Conservation (phyloP, 2,329 filamentous ascomycete genomes). For the Pestalotiopsis sp. region DNA sequence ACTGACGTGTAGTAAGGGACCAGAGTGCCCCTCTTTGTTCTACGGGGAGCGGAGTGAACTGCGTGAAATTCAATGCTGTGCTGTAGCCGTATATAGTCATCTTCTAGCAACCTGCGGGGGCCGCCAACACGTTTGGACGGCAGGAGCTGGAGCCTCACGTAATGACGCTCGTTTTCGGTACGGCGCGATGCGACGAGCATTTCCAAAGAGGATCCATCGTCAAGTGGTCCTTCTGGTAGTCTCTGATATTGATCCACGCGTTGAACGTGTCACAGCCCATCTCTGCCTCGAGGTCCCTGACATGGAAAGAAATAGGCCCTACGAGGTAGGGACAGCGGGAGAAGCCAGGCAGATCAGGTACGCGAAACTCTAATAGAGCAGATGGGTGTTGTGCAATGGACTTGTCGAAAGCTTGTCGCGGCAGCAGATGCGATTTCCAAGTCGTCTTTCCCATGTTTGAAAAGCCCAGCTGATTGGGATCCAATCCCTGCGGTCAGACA, state of each 20-base stretch:
- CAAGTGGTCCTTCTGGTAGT: neutral
- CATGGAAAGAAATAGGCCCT: neutral
- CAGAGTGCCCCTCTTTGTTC: neutral
- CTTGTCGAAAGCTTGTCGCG: constrained; percentile 5
- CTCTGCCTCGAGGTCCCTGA: neutral
- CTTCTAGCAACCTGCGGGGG: neutral
- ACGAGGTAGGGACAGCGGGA: neutral
- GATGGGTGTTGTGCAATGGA: neutral
- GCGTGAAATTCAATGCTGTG: neutral
- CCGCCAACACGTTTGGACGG: neutral
- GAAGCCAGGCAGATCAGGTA: constrained; percentile 7
- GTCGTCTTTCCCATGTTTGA: neutral
- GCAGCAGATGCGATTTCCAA: constrained; percentile 1
- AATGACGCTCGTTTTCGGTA: neutral
- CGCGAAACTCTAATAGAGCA: constrained; percentile 5
- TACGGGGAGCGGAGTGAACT: neutral
- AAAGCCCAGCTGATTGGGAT: constrained; percentile 2
- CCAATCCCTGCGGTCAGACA: neutral
- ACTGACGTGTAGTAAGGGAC: neutral
- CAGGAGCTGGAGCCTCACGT: neutral
- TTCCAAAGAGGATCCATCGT: neutral
- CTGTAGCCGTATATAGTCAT: neutral
- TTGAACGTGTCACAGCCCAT: neutral
- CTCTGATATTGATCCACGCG: neutral
- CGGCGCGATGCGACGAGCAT: neutral